These are phyloP conservation scores for Aspergillus ochraceus DNA, from an alignment of 2,329 filamentous ascomycete genomes.

Conservation along the genomic window DNA sequence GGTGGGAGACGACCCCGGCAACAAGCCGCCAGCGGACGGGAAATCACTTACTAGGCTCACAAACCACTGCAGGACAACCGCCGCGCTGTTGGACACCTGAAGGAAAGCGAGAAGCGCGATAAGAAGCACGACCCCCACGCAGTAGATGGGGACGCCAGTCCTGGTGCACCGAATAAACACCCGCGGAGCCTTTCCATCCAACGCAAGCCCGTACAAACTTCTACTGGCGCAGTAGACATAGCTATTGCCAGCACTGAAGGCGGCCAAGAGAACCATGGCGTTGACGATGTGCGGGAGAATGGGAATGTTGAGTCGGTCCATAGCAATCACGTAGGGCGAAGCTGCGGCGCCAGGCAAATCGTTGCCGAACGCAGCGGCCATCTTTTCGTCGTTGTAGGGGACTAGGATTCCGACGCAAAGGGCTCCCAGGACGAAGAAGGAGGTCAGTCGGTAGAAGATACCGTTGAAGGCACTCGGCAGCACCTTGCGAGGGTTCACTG, in stretches of 20 bases:
- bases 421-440: conserved; percentile 74
- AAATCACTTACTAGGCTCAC: conserved; percentile 55
- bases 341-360: conserved; percentile 66
- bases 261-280: conserved; percentile 67
- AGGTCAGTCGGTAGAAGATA: conserved; percentile 74
- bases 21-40: not conserved
- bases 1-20: not conserved
- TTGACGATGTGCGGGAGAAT: conserved; percentile 72
- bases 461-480: conserved; percentile 75
- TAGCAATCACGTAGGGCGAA: conserved; percentile 68
- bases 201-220: conserved; percentile 66
- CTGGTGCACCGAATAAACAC: conserved; percentile 64
- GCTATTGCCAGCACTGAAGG: conserved; percentile 68
- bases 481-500: conserved; percentile 67
- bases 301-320: conserved; percentile 64
- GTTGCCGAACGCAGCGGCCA: conserved; percentile 61
- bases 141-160: conserved; percentile 71
- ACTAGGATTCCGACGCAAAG: conserved; percentile 72
- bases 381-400: conserved; percentile 64
- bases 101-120: conserved; percentile 73
- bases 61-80: conserved; percentile 72
- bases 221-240: conserved; percentile 68
- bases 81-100: conserved; percentile 65
- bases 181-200: conserved; percentile 69
- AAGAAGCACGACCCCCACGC: conserved; percentile 64